Evolutionary conservation across 2,329 filamentous ascomycete species (phyloP), one percentile per base, ranked within the genome.

Genomic region (Cercospora nicotianae): DNA sequence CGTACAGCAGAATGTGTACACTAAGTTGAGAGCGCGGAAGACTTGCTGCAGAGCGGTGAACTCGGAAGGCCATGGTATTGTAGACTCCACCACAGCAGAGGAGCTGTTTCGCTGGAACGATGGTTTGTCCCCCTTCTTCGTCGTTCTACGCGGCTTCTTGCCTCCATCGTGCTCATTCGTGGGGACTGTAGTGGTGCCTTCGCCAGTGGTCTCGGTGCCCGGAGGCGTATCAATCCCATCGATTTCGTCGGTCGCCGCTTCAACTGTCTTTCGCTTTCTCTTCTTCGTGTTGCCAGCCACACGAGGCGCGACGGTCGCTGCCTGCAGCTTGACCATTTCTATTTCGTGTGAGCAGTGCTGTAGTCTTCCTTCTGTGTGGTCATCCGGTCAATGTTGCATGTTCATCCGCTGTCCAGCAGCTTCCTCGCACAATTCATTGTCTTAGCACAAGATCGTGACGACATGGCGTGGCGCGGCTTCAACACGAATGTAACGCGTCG

Each of bases 1-100:
- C 1, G 94, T 94, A 77, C 90, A 95, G 81, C 93, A 96, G 77
- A 99, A 98, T 0, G 95, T 98, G 75, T 93, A 97, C 0, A 98
- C 93, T 1, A 98, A 82, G 74, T 97, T 99, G 68, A 99, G 81
- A 1, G 95, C 94, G 69, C 89, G 87, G 77, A 98, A 91, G 0
- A 90, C 91, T 77, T 90, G 89, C 28, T 90, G 88, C 8, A 98
- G 84, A 51, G 84, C 83, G 66, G 87, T 90, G 78, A 98, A 92
- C 57, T 86, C 83, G 1, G 87, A 84, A 0, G 94, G 93, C 93
- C 94, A 97, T 51, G 86, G 85, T 61, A 85, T 82, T 1, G 83
- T 77, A 1, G 83, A 79, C 71, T 86, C 83, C n/a, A 86, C 80
- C 0, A 84, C 69, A 7, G 78, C 82, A 2, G 84, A 86, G 2